Base-by-base conservation (phyloP, 306 rosid species). In the Datisca glomerata region DNA sequence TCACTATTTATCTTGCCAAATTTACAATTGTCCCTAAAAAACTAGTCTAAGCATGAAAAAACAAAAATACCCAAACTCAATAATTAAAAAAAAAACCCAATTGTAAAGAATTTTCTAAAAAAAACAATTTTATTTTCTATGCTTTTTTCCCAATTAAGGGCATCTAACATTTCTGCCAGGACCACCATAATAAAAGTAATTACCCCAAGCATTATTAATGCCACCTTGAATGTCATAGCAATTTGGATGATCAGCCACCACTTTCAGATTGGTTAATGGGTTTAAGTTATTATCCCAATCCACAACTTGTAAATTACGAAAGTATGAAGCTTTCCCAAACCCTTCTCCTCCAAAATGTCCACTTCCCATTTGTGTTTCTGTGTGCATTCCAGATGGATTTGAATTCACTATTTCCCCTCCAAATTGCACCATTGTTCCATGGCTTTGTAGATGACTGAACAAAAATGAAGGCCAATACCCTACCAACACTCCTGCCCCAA, bases 341-440 rank as follows among this genome's bases (percentile, higher is more conserved):
- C 36, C 36, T 31, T 31, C 36, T 5, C n/a, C 13, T 31, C n/a
- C 36, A 31, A 4, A 14, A 31, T 31, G 36, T 2, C 36, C 36
- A 8, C 36, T 31, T 14, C 36, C 36, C 36, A 31, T 31, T 14
- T 11, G n/a, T 14, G 36, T 31, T 14, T 31, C 36, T 31, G 36
- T 31, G n/a, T 31, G 36, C 4, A 31, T 8, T 31, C 36, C 36
- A 31, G 36, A 8, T 8, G 36, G n/a, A 8, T 5, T 31, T 11
- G 36, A 31, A 14, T 31, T 31, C 36, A 31, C 36, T 31, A 31
- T 14, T 31, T 31, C 36, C n/a, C 36, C 36, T 31, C 36, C 36
- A 14, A 31, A 31, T 31, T 31, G 36, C 36, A 31, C 36, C 36
- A 31, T 31, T 11, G 36, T 31, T 31, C n/a, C 36, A 14, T 31